These are phyloP conservation scores for Phytopythium sindhum DNA, from an alignment of 352 stramenopile genomes.

Conservation along the genomic window DNA sequence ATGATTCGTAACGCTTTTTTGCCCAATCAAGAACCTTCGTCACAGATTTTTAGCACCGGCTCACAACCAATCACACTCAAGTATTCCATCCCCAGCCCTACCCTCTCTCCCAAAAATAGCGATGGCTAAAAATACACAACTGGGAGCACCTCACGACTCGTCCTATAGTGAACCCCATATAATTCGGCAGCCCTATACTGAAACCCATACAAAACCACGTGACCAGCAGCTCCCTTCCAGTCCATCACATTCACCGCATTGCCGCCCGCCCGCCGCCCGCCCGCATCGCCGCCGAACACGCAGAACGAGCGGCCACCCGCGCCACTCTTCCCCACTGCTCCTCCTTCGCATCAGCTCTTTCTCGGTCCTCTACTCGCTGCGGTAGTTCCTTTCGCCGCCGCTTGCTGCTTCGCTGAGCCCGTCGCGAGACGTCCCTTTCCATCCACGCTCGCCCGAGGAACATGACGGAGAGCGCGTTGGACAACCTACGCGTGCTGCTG, in stretches of 20 bases:
- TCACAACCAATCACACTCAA: background rate
- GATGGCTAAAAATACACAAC: background rate
- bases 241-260: constrained; percentile 1
- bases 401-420: too few species aligned
- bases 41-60: background rate
- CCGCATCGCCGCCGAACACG: background rate
- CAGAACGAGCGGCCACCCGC: background rate
- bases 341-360: background rate
- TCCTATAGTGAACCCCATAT: background rate
- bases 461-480: constrained; percentile 3
- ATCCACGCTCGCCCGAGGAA: background rate
- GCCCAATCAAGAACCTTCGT: background rate
- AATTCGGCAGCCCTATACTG: background rate
- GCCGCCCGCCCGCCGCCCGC: too few species aligned
- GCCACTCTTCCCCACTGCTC: background rate
- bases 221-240: background rate
- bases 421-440: too few species aligned
- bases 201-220: background rate
- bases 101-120: constrained; percentile 1
- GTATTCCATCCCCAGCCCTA: background rate
- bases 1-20: background rate
- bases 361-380: too few species aligned
- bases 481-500: constrained; percentile 44
- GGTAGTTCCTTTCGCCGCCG: too few species aligned
- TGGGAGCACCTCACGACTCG: background rate